Evolutionary conservation across 148 eudicot genomes (phyloP).

Genomic region (Amaranthus cruentus): DNA sequence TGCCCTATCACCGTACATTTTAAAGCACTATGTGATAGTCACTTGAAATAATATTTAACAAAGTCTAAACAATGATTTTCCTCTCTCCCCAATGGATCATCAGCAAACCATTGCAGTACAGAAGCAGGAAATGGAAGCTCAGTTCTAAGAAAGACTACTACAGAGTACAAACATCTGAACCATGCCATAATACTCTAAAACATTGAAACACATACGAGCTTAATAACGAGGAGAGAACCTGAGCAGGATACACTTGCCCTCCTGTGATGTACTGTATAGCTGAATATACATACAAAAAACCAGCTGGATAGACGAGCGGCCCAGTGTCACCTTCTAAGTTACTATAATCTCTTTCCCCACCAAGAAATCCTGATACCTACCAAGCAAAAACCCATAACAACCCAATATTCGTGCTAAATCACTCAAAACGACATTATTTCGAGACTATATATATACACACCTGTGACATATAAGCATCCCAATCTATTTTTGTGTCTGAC

Average conservation of each 20-base stretch:
- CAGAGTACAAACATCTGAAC: neutral
- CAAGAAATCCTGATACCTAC: slow-evolving; percentile 76
- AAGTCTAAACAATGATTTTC: neutral
- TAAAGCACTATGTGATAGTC: too few relatives aligned
- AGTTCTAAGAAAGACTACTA: neutral
- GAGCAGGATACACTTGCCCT: slow-evolving; percentile 73
- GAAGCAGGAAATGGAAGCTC: neutral
- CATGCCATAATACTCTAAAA: slow-evolving; percentile 1
- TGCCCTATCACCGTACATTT: too few relatives aligned
- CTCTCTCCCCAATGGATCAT: neutral
- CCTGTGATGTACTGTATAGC: slow-evolving; percentile 77
- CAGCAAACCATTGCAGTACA: neutral
- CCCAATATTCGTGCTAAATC: neutral
- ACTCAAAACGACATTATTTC: neutral
- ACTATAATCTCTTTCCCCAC: slow-evolving; percentile 81
- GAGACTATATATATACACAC: slow-evolving; percentile 25
- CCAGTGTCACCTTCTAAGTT: slow-evolving; percentile 94
- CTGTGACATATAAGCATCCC: slow-evolving; percentile 99
- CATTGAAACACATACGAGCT: neutral
- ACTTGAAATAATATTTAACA: neutral
- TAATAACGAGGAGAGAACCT: slow-evolving; percentile 35
- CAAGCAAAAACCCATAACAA: slow-evolving; percentile 8
- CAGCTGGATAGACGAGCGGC: slow-evolving; percentile 97
- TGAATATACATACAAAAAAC: slow-evolving; percentile 87
- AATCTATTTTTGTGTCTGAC: slow-evolving; percentile 90